Base-by-base conservation (phyloP, 1,139 yeast genomes). In the Pichia inconspicua region DNA sequence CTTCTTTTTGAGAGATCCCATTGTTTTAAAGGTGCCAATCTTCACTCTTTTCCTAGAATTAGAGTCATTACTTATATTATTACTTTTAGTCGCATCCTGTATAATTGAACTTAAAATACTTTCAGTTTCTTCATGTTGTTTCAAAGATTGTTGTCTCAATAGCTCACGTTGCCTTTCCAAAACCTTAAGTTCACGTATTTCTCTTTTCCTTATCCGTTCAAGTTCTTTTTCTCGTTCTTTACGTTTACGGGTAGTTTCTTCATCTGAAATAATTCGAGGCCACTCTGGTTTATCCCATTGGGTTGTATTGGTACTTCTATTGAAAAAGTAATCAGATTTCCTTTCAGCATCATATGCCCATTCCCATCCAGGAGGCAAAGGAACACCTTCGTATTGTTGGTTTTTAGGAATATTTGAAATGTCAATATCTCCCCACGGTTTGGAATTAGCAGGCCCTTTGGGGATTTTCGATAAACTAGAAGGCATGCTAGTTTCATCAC, bases 241-340 rank as follows among this genome's bases (percentile, higher is more conserved):
- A 40, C 55, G 55, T 58, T 62, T 54, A 49, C 54, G 62, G 48
- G 46, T 57, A 42, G 47, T 62, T 9, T 56, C 59, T 9, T 47
- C 49, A 2, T 43, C 44, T 4, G 19, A 17, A 9, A 47, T 43
- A 1, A 49, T 49, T 0, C 48, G 52, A 4, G 48, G 34, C 55
- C 55, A 49, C 38, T 52, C 56, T 1, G 89, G 89, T 45, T 66
- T 67, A 14, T 77, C 82, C 90, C 92, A 84, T 45, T 74, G 74
- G 1, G 82, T 73, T 17, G 67, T 56, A 41, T 71, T 70, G 39
- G 69, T 64, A 15, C 62, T 69, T 40, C 75, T 65, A 59, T 83
- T 76, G 65, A 70, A 82, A 61, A 77, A 84, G 61, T 83, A 84
- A 5, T 60, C 60, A 7, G 63, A 64, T 19, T 65, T 63, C 3